Evolutionary conservation across 1,284 basidiomycete species (phyloP), one percentile per base, ranked within the genome.

Genomic region (Cryptococcus hybrid): DNA sequence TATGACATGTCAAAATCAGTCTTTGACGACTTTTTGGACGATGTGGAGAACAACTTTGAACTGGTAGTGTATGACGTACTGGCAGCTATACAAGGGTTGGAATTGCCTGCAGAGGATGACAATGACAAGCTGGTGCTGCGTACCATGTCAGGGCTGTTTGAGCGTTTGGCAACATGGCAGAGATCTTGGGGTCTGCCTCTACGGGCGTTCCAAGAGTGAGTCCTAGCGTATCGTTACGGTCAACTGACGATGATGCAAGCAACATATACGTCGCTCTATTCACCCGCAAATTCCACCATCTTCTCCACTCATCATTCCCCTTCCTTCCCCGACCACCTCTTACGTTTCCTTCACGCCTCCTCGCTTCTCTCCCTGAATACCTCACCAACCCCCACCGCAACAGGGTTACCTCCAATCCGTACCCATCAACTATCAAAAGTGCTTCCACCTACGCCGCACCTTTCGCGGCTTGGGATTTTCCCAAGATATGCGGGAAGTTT

Each of bases 401-500:
- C 30, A 30, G 3, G 30, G 3, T 30, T 30, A 30, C 30, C 24
- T 24, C 24, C 24, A 24, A 24, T 24, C 24, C 24, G 24, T 24
- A 24, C 24, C 24, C 24, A 24, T 24, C 24, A 24, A 24, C 24
- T 24, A 24, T 24, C 24, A 24, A 24, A 24, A 24, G 24, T 24
- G 9, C 52, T 64, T 0, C 63, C 63, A 9, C 75, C 71, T 1
- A 70, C 68, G 5, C 70, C 73, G 5, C 68, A 78, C 43, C 86
- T 92, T 48, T 86, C 88, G 53, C 79, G 82, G 1, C 82, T 96
- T 0, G 89, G 89, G 2, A 80, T 95, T 11, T 80, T 92, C 36
- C 89, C 92, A 58, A 84, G 91, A 35, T 94, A 90, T 70, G 90
- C 93, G 63, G 85, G 86, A 2, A 85, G 92, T 52, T 84, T 96